phyloP scores from a whole-genome alignment of 1,139 yeast species.

The Candida sanyaensis region DNA sequence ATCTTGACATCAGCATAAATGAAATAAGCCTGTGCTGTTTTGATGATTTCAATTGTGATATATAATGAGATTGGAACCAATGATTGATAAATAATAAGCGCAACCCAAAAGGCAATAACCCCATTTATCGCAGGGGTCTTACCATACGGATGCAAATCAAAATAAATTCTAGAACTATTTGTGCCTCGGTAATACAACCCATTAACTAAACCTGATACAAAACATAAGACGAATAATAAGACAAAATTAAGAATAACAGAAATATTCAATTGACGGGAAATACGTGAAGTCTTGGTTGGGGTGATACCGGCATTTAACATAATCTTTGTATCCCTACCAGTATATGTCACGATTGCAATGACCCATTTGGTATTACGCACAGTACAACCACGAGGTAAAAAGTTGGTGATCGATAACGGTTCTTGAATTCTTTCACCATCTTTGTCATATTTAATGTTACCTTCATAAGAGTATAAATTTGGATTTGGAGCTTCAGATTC shows the following conservation, averaged over 20 bases:
- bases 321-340: slow-evolving; percentile 90
- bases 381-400: slow-evolving; percentile 87
- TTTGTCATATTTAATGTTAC: slow-evolving; percentile 68
- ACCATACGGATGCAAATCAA: slow-evolving; percentile 58
- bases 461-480: slow-evolving; percentile 81
- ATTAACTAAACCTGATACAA: slow-evolving; percentile 79
- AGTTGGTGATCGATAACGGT: slow-evolving; percentile 76
- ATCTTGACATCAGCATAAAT: slow-evolving; percentile 85
- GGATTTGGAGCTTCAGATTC: slow-evolving; percentile 92
- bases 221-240: slow-evolving; percentile 74
- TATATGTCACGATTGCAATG: slow-evolving; percentile 83
- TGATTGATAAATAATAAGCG: slow-evolving; percentile 85
- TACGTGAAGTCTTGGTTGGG: slow-evolving; percentile 84
- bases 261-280: slow-evolving; percentile 78
- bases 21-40: slow-evolving; percentile 91
- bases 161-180: slow-evolving; percentile 61
- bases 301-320: slow-evolving; percentile 93
- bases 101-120: slow-evolving; percentile 82
- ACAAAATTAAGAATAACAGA: slow-evolving; percentile 80
- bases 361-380: slow-evolving; percentile 93
- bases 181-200: slow-evolving; percentile 66
- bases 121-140: slow-evolving; percentile 75
- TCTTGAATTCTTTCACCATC: slow-evolving; percentile 58
- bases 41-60: slow-evolving; percentile 92
- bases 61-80: slow-evolving; percentile 94